phyloP scores from a whole-genome alignment of 768 basidiomycete genomes.

The Hebeloma cylindrosporum region DNA sequence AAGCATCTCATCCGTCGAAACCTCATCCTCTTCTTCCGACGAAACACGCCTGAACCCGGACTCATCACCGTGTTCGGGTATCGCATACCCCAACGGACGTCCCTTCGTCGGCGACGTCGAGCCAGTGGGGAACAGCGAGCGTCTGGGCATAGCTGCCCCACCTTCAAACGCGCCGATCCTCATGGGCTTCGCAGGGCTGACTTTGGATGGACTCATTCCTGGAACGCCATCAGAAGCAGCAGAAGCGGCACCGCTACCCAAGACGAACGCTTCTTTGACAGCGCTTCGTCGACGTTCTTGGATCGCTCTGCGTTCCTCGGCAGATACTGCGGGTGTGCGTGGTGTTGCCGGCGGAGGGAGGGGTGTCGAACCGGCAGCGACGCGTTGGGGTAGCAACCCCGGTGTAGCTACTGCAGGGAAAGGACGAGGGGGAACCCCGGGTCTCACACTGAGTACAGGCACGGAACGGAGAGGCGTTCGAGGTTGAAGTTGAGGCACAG shows the following conservation, averaged over 20 bases:
- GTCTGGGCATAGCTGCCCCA: constrained; percentile 2
- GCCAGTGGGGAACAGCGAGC: constrained; percentile 2
- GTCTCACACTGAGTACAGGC: no score
- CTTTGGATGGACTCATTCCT: constrained; percentile 41
- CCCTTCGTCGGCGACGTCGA: constrained; percentile 24
- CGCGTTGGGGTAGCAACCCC: neutral
- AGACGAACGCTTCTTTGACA: constrained; percentile 44
- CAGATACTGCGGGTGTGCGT: constrained; percentile 34
- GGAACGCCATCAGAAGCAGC: no score
- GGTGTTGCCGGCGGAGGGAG: neutral
- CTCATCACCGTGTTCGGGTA: constrained; percentile 13
- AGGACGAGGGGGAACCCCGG: neutral
- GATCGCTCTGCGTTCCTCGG: constrained; percentile 59
- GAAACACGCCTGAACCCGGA: neutral
- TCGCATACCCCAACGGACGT: constrained; percentile 14
- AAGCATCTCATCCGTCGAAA: constrained; percentile 37
- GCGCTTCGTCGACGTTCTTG: constrained; percentile 64
- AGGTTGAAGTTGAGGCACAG: no score
- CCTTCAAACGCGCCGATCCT: neutral
- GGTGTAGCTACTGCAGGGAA: constrained; percentile 15
- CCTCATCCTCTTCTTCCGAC: constrained; percentile 14
- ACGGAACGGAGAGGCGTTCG: no score
- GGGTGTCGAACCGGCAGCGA: neutral
- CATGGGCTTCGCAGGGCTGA: constrained; percentile 14
- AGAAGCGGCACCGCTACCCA: constrained; percentile 48